Evolutionary conservation across 1,284 basidiomycete genomes (phyloP).

Genomic region (Porogramme epimiltina): DNA sequence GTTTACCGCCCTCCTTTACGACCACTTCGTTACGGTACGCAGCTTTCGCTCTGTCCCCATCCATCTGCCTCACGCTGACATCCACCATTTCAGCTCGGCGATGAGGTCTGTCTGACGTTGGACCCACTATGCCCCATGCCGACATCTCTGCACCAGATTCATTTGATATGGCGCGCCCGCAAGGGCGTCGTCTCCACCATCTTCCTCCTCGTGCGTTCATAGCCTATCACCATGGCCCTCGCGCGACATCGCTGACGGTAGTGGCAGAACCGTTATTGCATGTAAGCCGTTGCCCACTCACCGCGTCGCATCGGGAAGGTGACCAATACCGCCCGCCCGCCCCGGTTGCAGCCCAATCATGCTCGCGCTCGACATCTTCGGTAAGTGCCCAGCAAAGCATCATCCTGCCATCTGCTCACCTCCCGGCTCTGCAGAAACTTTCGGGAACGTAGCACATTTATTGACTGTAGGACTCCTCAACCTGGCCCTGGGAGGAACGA

Average conservation of each 20-base stretch:
- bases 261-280: constrained; percentile 32
- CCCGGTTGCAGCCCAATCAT: constrained; percentile 32
- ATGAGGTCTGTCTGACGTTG: constrained; percentile 24
- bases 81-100: constrained; percentile 23
- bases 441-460: constrained; percentile 18
- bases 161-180: constrained; percentile 28
- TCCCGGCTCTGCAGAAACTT: constrained; percentile 19
- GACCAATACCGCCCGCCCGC: constrained; percentile 10
- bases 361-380: constrained; percentile 32
- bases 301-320: background rate
- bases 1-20: constrained; percentile 31
- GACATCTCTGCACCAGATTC: constrained; percentile 18
- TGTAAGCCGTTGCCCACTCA: constrained; percentile 21
- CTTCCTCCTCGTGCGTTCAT: constrained; percentile 29
- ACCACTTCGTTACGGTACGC: constrained; percentile 33
- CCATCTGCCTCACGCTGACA: background rate
- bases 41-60: background rate
- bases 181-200: constrained; percentile 31
- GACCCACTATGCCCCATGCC: background rate
- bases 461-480: constrained; percentile 12
- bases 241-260: background rate
- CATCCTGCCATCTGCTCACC: background rate
- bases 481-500: too few species aligned
- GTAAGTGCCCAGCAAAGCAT: constrained; percentile 13
- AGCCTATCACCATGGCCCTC: background rate